A percentile compares a stretch with the other conserved stretches of the same genome.
Evolutionary conservation across 1,284 basidiomycete species (phyloP).

Genomic region (Pulchroboletus neoregius): DNA sequence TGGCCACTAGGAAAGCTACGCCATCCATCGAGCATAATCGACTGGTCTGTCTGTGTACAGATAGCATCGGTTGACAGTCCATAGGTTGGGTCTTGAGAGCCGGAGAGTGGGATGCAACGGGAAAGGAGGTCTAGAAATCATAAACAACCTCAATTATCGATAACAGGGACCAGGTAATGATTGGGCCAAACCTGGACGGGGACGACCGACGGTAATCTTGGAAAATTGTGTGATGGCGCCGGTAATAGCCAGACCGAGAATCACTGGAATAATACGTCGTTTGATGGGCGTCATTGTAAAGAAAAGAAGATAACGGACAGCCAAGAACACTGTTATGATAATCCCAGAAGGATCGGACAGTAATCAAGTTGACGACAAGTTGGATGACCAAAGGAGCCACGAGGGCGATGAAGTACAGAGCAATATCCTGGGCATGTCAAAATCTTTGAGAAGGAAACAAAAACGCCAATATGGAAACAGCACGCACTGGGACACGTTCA

Average conservation of each 20-base stretch:
- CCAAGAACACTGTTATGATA: constrained; percentile 80
- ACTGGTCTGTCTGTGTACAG: constrained; percentile 68
- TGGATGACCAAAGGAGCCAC: constrained; percentile 68
- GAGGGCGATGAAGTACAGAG: constrained; percentile 66
- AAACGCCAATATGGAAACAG: not conserved
- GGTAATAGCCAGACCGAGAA: constrained; percentile 71
- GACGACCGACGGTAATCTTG: constrained; percentile 88
- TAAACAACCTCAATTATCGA: not conserved
- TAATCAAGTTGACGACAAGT: constrained; percentile 62
- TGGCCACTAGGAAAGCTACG: constrained; percentile 94
- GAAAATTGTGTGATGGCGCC: constrained; percentile 80
- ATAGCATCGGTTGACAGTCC: constrained; percentile 74
- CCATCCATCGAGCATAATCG: constrained; percentile 78
- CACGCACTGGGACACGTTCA: constrained; percentile 78
- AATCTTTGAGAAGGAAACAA: not conserved
- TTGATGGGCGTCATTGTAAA: constrained; percentile 13
- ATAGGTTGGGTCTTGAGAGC: constrained; percentile 65
- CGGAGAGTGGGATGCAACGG: constrained; percentile 74
- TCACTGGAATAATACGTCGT: constrained; percentile 43
- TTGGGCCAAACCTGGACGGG: constrained; percentile 63
- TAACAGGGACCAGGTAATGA: not conserved
- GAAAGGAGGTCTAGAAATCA: constrained; percentile 64
- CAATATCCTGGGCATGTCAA: constrained; percentile 39
- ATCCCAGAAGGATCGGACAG: constrained; percentile 84
- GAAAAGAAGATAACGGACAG: constrained; percentile 42